Conservation (phyloP, 306 rosid species). For the Fragaria nilgerrensis region DNA sequence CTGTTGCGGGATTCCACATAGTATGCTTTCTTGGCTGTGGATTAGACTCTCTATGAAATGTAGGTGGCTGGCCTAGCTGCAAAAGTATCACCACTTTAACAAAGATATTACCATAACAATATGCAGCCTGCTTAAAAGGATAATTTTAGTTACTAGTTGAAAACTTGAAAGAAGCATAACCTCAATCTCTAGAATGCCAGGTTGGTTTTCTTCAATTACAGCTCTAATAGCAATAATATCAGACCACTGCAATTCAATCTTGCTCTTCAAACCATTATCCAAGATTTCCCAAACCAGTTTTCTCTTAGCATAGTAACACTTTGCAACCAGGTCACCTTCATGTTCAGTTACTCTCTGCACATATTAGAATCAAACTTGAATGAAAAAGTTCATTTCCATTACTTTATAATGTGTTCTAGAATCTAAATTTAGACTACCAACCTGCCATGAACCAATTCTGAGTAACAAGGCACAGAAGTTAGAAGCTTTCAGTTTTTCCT, state of each 20-base stretch:
- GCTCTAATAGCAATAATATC: slow-evolving; percentile 44
- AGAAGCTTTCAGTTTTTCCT: slow-evolving; percentile 39
- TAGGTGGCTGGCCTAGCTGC: slow-evolving; percentile 31
- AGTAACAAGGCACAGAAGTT: slow-evolving; percentile 30
- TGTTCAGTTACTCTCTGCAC: slow-evolving; percentile 35
- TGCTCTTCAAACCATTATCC: slow-evolving; percentile 37
- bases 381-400: neutral
- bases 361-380: neutral
- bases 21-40: slow-evolving; percentile 37
- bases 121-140: neutral
- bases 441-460: slow-evolving; percentile 47
- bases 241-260: slow-evolving; percentile 53
- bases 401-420: neutral
- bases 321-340: slow-evolving; percentile 47
- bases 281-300: slow-evolving; percentile 66
- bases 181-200: slow-evolving; percentile 45
- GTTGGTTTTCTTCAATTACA: slow-evolving; percentile 21
- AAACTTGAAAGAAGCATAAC: slow-evolving; percentile 5
- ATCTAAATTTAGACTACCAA: neutral
- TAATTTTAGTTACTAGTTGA: neutral
- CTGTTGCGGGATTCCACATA: slow-evolving; percentile 24
- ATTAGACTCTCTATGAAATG: slow-evolving; percentile 23
- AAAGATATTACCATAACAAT: neutral
- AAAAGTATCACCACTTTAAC: neutral
- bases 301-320: slow-evolving; percentile 48